Conservation (phyloP, 306 rosid genomes). For the Astragalus membranaceus region DNA sequence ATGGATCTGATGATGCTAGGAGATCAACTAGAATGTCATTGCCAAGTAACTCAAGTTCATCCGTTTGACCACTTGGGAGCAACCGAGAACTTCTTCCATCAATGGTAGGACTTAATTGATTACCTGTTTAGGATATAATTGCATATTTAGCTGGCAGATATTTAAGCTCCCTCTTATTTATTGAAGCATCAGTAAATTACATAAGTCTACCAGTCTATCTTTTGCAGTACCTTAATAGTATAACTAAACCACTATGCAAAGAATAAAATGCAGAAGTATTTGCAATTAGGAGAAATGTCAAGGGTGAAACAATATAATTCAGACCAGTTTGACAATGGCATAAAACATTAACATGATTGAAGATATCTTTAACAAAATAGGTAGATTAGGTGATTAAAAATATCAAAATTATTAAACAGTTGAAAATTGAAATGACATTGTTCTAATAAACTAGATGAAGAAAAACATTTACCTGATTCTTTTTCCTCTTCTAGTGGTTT, state of each 20-base stretch:
- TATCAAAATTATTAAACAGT: not conserved
- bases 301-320: not conserved
- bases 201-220: not conserved
- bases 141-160: not conserved
- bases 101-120: not conserved
- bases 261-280: not conserved
- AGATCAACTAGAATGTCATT: not conserved
- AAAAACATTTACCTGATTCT: conserved; percentile 32
- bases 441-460: conserved; percentile 10
- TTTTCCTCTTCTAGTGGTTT: conserved; percentile 8
- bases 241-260: not conserved
- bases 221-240: not conserved
- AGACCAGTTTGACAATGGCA: not conserved
- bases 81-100: not conserved
- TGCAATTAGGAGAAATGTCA: not conserved
- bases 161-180: not conserved
- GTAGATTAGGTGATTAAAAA: not conserved
- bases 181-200: conserved; percentile 1
- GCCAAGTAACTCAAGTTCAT: not conserved
- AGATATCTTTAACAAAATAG: not conserved
- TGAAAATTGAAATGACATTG: not conserved
- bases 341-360: not conserved
- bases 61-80: not conserved
- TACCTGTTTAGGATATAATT: not conserved
- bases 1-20: not conserved